Conservation (phyloP, 2,329 filamentous ascomycete genomes). For the Salinomyces thailandicus region DNA sequence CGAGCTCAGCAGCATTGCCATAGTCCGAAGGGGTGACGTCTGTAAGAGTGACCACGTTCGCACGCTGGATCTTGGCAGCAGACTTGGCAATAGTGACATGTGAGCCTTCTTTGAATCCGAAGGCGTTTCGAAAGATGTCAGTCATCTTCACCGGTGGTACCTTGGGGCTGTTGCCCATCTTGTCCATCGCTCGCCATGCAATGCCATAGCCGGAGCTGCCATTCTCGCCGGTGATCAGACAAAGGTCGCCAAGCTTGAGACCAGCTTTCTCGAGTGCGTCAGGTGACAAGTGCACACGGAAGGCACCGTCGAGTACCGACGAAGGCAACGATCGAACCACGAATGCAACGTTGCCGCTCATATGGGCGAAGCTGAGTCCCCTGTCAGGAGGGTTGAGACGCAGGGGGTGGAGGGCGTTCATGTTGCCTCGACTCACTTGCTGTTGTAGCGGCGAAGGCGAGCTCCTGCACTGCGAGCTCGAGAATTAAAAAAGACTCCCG, state of each 20-base stretch:
- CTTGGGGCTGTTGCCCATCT: slow-evolving; percentile 46
- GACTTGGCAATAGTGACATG: slow-evolving; percentile 51
- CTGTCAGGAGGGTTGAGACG: slow-evolving; percentile 7
- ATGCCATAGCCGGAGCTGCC: slow-evolving; percentile 45
- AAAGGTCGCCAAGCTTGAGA: slow-evolving; percentile 49
- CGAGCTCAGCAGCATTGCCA: slow-evolving; percentile 11
- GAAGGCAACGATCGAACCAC: slow-evolving; percentile 31
- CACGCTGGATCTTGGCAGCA: slow-evolving; percentile 42
- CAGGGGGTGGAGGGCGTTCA: slow-evolving; percentile 5
- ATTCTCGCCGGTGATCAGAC: slow-evolving; percentile 38
- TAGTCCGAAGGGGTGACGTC: slow-evolving; percentile 41
- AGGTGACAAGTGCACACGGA: slow-evolving; percentile 48
- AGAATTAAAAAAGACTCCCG: no score
- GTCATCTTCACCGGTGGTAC: slow-evolving; percentile 61
- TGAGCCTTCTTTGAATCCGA: slow-evolving; percentile 62
- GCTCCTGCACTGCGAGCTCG: not conserved
- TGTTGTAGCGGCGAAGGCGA: not conserved
- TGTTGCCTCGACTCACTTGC: not conserved
- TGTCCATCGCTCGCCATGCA: slow-evolving; percentile 48
- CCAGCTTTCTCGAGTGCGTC: slow-evolving; percentile 46
- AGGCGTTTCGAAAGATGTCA: slow-evolving; percentile 60
- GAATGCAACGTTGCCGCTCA: slow-evolving; percentile 27
- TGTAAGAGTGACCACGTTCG: slow-evolving; percentile 49
- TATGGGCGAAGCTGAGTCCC: slow-evolving; percentile 2
- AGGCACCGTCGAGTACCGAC: slow-evolving; percentile 41